Conservation (phyloP, 176 grass and related monocot species). For the Avena eriantha region DNA sequence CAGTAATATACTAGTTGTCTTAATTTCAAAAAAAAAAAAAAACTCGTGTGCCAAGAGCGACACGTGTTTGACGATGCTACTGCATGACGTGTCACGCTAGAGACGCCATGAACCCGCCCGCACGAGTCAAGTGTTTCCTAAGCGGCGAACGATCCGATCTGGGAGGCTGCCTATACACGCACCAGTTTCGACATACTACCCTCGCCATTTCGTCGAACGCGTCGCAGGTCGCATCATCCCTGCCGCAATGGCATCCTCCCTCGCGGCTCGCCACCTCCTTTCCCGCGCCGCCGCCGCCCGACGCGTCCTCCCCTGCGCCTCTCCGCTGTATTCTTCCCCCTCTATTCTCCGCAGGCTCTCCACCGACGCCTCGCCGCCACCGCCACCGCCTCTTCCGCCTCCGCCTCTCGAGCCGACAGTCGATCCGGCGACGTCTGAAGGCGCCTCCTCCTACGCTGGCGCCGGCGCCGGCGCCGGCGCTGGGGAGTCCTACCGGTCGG, state of each 20-base stretch:
- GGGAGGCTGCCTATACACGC: not conserved
- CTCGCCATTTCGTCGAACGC: slow-evolving; percentile 47
- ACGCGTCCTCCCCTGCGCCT: slow-evolving; percentile 18
- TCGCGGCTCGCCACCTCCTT: slow-evolving; percentile 62
- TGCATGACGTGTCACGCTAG: slow-evolving; percentile 31
- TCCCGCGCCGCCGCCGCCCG: slow-evolving; percentile 31
- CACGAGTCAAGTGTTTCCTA: not conserved
- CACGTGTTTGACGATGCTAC: slow-evolving; percentile 16
- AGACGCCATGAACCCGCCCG: not conserved
- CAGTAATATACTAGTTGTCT: too few relatives aligned
- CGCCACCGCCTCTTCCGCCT: slow-evolving; percentile 37
- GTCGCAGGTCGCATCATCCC: not conserved
- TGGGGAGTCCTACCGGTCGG: slow-evolving; percentile 22
- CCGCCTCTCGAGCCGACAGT: slow-evolving; percentile 41
- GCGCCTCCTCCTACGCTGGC: slow-evolving; percentile 29
- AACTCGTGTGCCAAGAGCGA: too few relatives aligned
- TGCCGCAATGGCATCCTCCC: slow-evolving; percentile 58
- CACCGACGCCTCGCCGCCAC: slow-evolving; percentile 38
- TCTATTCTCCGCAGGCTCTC: slow-evolving; percentile 36
- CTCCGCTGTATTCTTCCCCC: not conserved
- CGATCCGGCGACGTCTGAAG: slow-evolving; percentile 43
- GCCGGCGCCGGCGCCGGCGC: not conserved
- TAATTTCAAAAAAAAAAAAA: too few relatives aligned
- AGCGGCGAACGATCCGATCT: not conserved
- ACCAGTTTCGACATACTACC: not conserved